Conservation (phyloP, 805 yeast genomes). For the Teunomyces stri region DNA sequence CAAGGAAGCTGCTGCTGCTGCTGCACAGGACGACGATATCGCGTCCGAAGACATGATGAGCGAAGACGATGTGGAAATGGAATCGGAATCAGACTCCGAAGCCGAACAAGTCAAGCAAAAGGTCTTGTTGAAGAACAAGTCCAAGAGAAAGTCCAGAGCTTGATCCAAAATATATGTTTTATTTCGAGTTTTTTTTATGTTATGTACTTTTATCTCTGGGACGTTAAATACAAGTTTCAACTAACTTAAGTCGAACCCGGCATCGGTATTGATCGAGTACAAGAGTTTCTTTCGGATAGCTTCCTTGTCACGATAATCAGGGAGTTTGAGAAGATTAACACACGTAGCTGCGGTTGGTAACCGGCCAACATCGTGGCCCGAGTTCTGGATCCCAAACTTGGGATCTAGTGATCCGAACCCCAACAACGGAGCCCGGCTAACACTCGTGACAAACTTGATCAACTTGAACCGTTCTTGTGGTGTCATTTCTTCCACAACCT, state of each 20-base stretch:
- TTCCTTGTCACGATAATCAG: constrained; percentile 72
- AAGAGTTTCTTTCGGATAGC: constrained; percentile 60
- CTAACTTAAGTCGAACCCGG: constrained; percentile 72
- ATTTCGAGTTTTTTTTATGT: background rate
- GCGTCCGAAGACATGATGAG: constrained; percentile 36
- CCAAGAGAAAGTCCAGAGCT: constrained; percentile 46
- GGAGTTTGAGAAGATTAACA: constrained; percentile 80
- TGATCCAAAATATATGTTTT: background rate
- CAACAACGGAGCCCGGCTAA: constrained; percentile 83
- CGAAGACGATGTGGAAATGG: constrained; percentile 43
- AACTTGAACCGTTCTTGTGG: constrained; percentile 62
- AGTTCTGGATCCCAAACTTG: constrained; percentile 71
- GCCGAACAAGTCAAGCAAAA: constrained; percentile 49
- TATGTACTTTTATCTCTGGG: constrained; percentile 5
- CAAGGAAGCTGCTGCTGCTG: constrained; percentile 48
- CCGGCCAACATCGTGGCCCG: constrained; percentile 54
- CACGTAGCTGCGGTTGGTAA: constrained; percentile 95
- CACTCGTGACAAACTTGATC: constrained; percentile 87
- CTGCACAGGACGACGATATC: constrained; percentile 43
- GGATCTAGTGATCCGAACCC: constrained; percentile 72
- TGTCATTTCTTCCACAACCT: constrained; percentile 65
- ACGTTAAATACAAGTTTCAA: constrained; percentile 1
- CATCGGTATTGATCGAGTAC: constrained; percentile 76
- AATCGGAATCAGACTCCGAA: constrained; percentile 42
- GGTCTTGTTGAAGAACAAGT: constrained; percentile 67